Percentiles rank a stretch among this genome's conserved stretches.
These are phyloP conservation scores for Suillus americanus DNA, from an alignment of 768 basidiomycete genomes.

Conservation along the genomic window DNA sequence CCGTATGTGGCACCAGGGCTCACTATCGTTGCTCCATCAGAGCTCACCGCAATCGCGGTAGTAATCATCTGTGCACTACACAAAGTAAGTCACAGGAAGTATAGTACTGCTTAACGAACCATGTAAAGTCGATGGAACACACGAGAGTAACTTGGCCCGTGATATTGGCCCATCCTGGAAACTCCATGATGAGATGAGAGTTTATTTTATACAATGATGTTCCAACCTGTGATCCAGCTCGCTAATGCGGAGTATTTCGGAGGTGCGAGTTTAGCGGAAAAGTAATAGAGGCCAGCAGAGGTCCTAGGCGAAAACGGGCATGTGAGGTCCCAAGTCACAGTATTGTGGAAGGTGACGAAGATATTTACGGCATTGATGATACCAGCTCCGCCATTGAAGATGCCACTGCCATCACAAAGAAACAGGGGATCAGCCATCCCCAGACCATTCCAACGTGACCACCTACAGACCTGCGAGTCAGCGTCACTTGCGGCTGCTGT, in stretches of 20 bases:
- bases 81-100: background rate
- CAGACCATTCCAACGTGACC: slow-evolving; percentile 79
- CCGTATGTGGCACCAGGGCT: slow-evolving; percentile 64
- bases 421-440: slow-evolving; percentile 71
- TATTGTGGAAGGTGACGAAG: background rate
- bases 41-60: slow-evolving; percentile 62
- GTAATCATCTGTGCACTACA: slow-evolving; percentile 73
- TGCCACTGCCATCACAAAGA: slow-evolving; percentile 68
- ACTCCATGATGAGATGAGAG: slow-evolving; percentile 24
- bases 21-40: slow-evolving; percentile 52
- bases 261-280: slow-evolving; percentile 73
- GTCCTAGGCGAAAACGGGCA: slow-evolving; percentile 42
- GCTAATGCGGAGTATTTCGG: slow-evolving; percentile 59
- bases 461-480: slow-evolving; percentile 35
- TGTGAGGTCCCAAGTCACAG: background rate
- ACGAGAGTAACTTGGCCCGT: slow-evolving; percentile 71
- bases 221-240: slow-evolving; percentile 56
- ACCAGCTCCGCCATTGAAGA: slow-evolving; percentile 73
- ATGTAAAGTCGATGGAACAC: slow-evolving; percentile 75
- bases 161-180: slow-evolving; percentile 69
- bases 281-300: slow-evolving; percentile 78
- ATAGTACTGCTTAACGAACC: slow-evolving; percentile 31
- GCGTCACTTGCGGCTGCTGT: background rate
- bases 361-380: slow-evolving; percentile 68
- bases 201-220: background rate